Evolutionary conservation across 768 basidiomycete species (phyloP).

Genomic region (Thelephora ganbajun): DNA sequence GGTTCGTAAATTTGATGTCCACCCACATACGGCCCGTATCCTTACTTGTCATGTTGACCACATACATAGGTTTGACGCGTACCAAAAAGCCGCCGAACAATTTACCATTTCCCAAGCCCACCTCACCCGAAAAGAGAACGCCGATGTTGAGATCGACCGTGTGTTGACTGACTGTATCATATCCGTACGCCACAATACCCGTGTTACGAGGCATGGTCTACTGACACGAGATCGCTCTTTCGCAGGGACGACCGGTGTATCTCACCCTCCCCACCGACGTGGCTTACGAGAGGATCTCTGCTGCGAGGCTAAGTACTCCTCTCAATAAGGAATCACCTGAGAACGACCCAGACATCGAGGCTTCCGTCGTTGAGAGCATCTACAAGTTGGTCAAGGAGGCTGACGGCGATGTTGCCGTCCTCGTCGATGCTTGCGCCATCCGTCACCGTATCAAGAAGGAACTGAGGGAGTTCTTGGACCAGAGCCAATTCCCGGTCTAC

Average conservation of each 20-base stretch:
- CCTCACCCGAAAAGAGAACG: constrained; percentile 36
- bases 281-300: constrained; percentile 51
- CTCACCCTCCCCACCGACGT: constrained; percentile 78
- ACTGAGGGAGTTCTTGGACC: constrained; percentile 43
- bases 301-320: constrained; percentile 46
- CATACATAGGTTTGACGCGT: constrained; percentile 59
- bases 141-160: constrained; percentile 64
- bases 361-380: constrained; percentile 65
- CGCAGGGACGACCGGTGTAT: constrained; percentile 78
- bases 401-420: constrained; percentile 48
- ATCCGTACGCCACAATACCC: constrained; percentile 20
- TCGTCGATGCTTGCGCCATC: constrained; percentile 71
- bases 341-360: constrained; percentile 46
- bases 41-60: background rate
- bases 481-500: constrained; percentile 63
- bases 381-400: constrained; percentile 47
- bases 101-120: constrained; percentile 58
- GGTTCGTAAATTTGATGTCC: constrained; percentile 21
- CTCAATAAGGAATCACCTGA: constrained; percentile 32
- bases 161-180: constrained; percentile 58
- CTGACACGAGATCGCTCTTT: background rate
- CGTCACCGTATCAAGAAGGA: constrained; percentile 57
- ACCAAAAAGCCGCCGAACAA: constrained; percentile 58
- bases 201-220: background rate
- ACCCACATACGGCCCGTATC: background rate